phyloP scores from a whole-genome alignment of 495 filamentous ascomycete species.

The Tuber brumale region DNA sequence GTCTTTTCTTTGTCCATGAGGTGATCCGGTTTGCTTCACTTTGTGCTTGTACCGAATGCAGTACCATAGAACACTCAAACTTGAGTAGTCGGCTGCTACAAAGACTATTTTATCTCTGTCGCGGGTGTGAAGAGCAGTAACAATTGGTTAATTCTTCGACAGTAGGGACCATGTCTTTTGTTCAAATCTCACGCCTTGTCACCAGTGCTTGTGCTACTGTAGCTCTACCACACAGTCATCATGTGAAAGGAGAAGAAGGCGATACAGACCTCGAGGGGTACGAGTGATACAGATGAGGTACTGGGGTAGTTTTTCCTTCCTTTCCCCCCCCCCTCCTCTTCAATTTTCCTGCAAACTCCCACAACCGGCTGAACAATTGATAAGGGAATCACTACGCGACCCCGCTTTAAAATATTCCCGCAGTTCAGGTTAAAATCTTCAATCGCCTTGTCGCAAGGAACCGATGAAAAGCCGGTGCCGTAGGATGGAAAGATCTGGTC shows the following conservation, averaged over 20 bases:
- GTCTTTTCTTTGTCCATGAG: not conserved
- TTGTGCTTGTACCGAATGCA: not conserved
- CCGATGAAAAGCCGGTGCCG: not conserved
- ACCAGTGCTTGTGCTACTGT: not conserved
- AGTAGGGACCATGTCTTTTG: not conserved
- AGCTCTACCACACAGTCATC: not conserved
- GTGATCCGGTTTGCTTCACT: not conserved
- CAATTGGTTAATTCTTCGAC: not conserved
- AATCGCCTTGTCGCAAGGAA: not conserved
- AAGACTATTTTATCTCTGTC: conserved; percentile 4
- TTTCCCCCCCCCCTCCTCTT: not conserved
- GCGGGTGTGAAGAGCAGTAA: not conserved
- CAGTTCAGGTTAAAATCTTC: conserved; percentile 17
- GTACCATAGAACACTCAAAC: not conserved
- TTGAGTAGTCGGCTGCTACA: not conserved
- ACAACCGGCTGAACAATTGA: conserved; percentile 22
- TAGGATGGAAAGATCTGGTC: not conserved
- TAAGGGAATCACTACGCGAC: conserved; percentile 20
- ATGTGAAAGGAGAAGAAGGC: conserved; percentile 8
- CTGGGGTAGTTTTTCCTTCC: not conserved
- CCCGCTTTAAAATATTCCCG: conserved; percentile 12
- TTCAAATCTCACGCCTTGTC: not conserved
- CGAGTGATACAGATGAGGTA: not conserved
- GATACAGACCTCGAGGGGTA: conserved; percentile 6
- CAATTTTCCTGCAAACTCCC: not conserved